phyloP scores from a whole-genome alignment of 805 yeast species.

The Torulaspora microellipsoides region DNA sequence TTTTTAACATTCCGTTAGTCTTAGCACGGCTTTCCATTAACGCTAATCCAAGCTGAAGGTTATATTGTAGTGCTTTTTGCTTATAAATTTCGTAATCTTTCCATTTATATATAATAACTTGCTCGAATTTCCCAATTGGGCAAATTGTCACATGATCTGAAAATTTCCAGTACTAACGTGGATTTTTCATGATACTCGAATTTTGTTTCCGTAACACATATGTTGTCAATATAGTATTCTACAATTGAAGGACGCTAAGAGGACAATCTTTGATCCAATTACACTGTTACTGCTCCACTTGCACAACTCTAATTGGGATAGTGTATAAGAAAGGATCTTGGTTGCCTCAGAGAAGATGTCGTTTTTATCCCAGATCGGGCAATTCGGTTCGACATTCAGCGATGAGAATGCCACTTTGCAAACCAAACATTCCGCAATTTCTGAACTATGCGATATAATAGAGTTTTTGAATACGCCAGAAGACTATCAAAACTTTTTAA shows the following conservation, averaged over 20 bases:
- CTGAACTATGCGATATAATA: constrained; percentile 81
- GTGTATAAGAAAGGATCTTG: neutral
- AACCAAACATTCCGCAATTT: constrained; percentile 60
- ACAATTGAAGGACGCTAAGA: no score
- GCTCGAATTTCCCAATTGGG: constrained; percentile 19
- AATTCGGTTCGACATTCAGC: constrained; percentile 57
- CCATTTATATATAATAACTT: no score
- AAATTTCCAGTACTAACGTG: constrained; percentile 12
- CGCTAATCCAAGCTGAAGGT: no score
- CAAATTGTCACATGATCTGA: constrained; percentile 11
- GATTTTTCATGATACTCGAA: constrained; percentile 7
- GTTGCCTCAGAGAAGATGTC: constrained; percentile 28
- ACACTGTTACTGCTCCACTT: no score
- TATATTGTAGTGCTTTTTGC: neutral
- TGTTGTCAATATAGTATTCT: no score
- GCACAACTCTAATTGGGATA: no score
- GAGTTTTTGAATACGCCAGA: constrained; percentile 78
- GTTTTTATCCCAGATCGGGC: constrained; percentile 51
- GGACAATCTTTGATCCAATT: no score
- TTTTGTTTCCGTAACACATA: neutral
- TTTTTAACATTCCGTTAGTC: no score
- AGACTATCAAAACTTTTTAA: constrained; percentile 75
- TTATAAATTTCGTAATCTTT: no score
- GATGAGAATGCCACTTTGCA: constrained; percentile 54
- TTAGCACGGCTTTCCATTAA: no score